Evolutionary conservation across 106 monocot species (phyloP), one percentile per base, ranked within the genome.

Genomic region (Dendrobium catenatum): DNA sequence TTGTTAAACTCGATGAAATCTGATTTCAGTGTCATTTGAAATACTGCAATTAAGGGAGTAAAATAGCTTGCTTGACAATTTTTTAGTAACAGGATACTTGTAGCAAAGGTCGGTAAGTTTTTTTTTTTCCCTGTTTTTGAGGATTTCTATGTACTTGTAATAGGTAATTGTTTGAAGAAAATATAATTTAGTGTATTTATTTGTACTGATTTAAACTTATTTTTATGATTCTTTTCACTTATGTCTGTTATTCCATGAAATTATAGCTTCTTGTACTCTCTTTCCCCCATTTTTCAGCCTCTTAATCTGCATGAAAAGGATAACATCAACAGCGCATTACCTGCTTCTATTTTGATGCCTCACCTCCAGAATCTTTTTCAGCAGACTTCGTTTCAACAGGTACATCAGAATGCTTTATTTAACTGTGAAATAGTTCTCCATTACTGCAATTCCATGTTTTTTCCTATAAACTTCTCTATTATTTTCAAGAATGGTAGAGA

Each of bases 351-450:
- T 80, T 80, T 98, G 18, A 79, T 95, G 84, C 93, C 97, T 81
- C 97, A 98, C 48, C 97, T 98, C 83, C 91, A 98, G 76, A 94
- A 95, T 87, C 88, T 98, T 82, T 85, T 91, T 80, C 90, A 91
- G 49, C 97, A 94, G 80, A 89, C 92, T 74, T 90, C 91, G 58
- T 95, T 98, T 87, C 97, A 98, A 81, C 94, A 92, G 81, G 97
- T 98, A 85, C 17, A 76, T 42, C 9, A 76, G 1, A 68, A 42
- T 37, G 10, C 33, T 48, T 17, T 58, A 73, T 75, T 81, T 26
- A 26, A 13, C 42, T 73, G 18, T 47, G 37, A 49, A 58, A 58
- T 75, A 55, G 37, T 51, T 19, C 16, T 75, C 22, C 55, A 27
- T 75, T 59, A 29, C 16, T 66, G 22, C 44, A 18, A 19, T 75